Conservation (phyloP, 176 grass and related monocot genomes). For the sorghum (Sorghum bicolor) region Sorghum_bicolor_NCBIv3 NC_012872.2:62985001-62985500, state of each 20-base stretch:
- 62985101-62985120: constrained; percentile 75
- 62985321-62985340: constrained; percentile 3
- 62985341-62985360: constrained; percentile 39
- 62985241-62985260: constrained; percentile 63
- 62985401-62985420: neutral
- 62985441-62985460: neutral
- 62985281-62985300: constrained; percentile 60
- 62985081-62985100: constrained; percentile 62
- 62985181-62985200: constrained; percentile 67
- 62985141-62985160: constrained; percentile 65
- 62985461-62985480: neutral
- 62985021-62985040: constrained; percentile 60
- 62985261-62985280: constrained; percentile 63
- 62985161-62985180: constrained; percentile 70
- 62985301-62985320: constrained; percentile 60
- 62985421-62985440: neutral
- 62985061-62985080: constrained; percentile 75
- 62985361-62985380: constrained; percentile 60
- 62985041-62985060: constrained; percentile 69
- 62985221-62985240: constrained; percentile 75
- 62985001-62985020: constrained; percentile 87
- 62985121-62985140: constrained; percentile 64
- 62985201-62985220: constrained; percentile 77
- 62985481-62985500: constrained; percentile 14
- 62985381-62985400: constrained; percentile 23